A percentile compares a stretch with the other conserved stretches of the same genome.
These are phyloP conservation scores for Dactylellina drechsleri DNA, from an alignment of 2,329 filamentous ascomycete species.

Conservation along the genomic window DNA sequence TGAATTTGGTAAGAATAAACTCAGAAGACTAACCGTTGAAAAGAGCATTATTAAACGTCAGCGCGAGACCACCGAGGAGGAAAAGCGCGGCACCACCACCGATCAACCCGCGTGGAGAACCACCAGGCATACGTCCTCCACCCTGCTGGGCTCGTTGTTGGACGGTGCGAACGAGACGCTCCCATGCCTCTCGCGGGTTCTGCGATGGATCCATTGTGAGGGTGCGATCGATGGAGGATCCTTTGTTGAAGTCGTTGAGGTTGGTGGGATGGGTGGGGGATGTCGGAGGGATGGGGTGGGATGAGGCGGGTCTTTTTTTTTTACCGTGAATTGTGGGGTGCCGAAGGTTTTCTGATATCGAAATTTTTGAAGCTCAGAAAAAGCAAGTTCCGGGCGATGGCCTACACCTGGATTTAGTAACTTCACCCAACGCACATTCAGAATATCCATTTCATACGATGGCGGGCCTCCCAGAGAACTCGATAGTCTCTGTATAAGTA, in stretches of 20 bases:
- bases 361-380: constrained; percentile 47
- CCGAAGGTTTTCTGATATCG: constrained; percentile 21
- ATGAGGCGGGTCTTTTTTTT: constrained; percentile 39
- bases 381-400: constrained; percentile 48
- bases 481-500: no score
- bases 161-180: constrained; percentile 64
- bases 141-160: constrained; percentile 69
- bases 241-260: background rate
- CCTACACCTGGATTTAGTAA: background rate
- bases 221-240: background rate
- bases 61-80: constrained; percentile 67
- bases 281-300: constrained; percentile 54
- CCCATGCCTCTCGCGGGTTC: constrained; percentile 72
- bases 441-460: no score
- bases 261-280: constrained; percentile 61
- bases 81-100: constrained; percentile 68
- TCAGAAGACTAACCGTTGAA: constrained; percentile 70
- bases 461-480: no score
- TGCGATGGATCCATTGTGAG: constrained; percentile 62
- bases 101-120: constrained; percentile 65
- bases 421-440: no score
- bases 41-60: constrained; percentile 71
- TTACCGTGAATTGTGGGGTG: constrained; percentile 38
- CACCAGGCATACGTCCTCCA: constrained; percentile 61
- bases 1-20: background rate